phyloP scores from a whole-genome alignment of 2,329 filamentous ascomycete species.

The Penicillium psychrosexuale region DNA sequence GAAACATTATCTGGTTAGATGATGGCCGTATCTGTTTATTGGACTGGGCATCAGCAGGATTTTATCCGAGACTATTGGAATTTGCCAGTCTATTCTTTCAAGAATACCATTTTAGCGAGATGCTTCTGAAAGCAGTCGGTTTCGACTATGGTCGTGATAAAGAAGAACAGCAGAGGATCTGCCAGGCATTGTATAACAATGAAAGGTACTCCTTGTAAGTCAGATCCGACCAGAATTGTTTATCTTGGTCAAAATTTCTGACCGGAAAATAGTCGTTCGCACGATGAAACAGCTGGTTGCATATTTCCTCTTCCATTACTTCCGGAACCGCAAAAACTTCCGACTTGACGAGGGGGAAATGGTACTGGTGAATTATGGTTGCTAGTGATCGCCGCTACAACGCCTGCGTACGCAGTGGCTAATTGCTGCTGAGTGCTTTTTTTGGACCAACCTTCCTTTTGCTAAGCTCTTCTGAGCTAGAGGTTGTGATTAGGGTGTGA shows the following conservation, averaged over 20 bases:
- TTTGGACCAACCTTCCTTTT: too few relatives aligned
- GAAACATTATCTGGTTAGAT: not conserved
- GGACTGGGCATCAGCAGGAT: not conserved
- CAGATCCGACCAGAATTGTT: not conserved
- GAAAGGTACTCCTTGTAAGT: not conserved
- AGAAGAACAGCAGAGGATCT: not conserved
- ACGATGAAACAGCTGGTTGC: not conserved
- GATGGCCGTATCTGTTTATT: not conserved
- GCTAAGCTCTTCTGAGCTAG: too few relatives aligned
- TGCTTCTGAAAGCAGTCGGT: not conserved
- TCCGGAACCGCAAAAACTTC: not conserved
- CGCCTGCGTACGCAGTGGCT: too few relatives aligned
- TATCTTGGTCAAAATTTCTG: not conserved
- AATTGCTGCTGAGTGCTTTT: too few relatives aligned
- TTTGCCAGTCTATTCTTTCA: not conserved
- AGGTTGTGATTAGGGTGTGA: too few relatives aligned
- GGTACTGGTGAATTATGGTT: too few relatives aligned
- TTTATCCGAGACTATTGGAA: not conserved
- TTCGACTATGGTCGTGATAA: not conserved
- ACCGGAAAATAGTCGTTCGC: not conserved
- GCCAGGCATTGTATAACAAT: not conserved
- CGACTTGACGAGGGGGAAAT: not conserved
- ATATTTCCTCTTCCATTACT: not conserved
- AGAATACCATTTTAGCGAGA: not conserved
- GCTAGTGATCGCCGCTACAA: too few relatives aligned